A percentile compares a stretch with the other conserved stretches of the same genome.
Conservation (phyloP, 352 stramenopile species). For the Plasmopara muralis region DNA sequence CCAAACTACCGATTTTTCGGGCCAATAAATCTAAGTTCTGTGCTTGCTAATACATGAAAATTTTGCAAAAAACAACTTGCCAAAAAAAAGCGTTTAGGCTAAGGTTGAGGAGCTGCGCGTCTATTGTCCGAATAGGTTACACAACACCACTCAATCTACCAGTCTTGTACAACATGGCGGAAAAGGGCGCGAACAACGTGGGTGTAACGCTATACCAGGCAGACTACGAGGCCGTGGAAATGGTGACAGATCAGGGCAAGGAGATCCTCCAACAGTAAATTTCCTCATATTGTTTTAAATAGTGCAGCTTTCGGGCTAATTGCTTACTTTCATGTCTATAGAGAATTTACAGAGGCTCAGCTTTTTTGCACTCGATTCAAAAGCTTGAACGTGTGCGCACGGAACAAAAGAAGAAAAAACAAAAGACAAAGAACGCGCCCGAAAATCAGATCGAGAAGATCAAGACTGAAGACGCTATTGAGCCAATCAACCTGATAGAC, state of each 20-base stretch:
- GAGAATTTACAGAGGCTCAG: conserved; percentile 79
- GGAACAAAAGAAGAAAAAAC: conserved; percentile 62
- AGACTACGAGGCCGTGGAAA: conserved; percentile 72
- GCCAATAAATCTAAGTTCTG: too few species aligned
- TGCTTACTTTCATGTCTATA: conserved; percentile 14
- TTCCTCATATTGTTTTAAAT: background rate
- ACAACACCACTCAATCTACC: background rate
- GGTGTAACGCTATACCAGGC: conserved; percentile 74
- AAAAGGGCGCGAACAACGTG: conserved; percentile 38
- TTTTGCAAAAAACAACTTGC: too few species aligned
- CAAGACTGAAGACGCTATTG: conserved; percentile 23
- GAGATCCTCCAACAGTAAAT: conserved; percentile 73
- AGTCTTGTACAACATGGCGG: conserved; percentile 31
- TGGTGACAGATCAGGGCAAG: conserved; percentile 70
- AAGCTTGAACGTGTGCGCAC: conserved; percentile 59
- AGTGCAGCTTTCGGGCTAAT: background rate
- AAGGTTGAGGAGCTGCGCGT: too few species aligned
- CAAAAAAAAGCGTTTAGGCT: too few species aligned
- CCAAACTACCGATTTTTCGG: too few species aligned
- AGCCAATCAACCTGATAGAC: conserved; percentile 24
- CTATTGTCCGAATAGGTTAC: too few species aligned
- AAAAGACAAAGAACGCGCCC: conserved; percentile 15
- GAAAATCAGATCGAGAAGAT: conserved; percentile 17
- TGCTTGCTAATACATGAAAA: too few species aligned
- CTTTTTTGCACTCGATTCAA: conserved; percentile 75